Conservation (phyloP, 2,329 filamentous ascomycete species). For the Trichoderma sp. region DNA sequence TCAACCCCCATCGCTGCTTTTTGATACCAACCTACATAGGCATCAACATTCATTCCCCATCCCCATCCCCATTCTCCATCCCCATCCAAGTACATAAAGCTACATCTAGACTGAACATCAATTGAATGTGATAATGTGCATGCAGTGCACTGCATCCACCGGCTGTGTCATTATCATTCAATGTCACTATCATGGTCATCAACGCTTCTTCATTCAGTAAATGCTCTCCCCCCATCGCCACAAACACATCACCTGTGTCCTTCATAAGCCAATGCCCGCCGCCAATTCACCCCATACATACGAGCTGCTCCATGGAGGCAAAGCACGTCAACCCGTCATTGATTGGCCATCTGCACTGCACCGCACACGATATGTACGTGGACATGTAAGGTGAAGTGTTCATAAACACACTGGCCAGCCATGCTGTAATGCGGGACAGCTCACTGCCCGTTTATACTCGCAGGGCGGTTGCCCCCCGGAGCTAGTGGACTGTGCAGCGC, state of each 20-base stretch:
- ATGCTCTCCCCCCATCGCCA: background rate
- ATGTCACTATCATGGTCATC: background rate
- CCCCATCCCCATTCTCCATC: background rate
- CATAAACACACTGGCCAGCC: conserved; percentile 20
- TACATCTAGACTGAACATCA: background rate
- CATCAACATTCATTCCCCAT: background rate
- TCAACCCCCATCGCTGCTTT: background rate
- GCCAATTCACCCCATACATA: background rate
- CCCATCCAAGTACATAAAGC: background rate
- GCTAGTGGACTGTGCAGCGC: conserved; percentile 16
- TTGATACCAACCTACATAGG: background rate
- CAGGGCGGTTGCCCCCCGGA: conserved; percentile 4
- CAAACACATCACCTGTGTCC: background rate
- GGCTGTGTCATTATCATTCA: background rate
- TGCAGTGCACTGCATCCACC: background rate
- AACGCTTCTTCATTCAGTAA: background rate
- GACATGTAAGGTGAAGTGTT: conserved; percentile 16
- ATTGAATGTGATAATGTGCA: background rate
- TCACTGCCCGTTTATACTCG: background rate
- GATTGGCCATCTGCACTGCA: background rate
- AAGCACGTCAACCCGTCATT: background rate
- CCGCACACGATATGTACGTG: background rate
- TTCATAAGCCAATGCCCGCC: background rate
- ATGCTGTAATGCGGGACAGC: conserved; percentile 16
- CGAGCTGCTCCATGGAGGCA: background rate